phyloP scores from a whole-genome alignment of 1,284 basidiomycete genomes.

The Ustilago lituana region DNA sequence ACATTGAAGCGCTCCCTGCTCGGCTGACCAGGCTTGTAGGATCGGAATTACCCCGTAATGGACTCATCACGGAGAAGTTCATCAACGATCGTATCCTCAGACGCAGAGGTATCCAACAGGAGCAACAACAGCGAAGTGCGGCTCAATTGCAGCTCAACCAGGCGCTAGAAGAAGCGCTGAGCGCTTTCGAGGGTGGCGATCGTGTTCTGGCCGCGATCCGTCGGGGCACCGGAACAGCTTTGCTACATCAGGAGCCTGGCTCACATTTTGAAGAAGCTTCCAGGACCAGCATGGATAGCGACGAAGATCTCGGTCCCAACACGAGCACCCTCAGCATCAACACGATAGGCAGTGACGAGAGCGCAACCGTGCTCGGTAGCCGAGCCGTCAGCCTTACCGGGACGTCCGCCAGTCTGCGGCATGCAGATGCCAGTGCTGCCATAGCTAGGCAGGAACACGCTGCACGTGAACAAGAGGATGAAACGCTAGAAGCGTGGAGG shows the following conservation, averaged over 20 bases:
- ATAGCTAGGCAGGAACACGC: not conserved
- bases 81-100: conserved; percentile 17
- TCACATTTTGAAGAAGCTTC: conserved; percentile 4
- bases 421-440: conserved; percentile 1
- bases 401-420: conserved; percentile 23
- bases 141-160: conserved; percentile 45
- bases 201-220: conserved; percentile 35
- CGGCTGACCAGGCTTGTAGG: conserved; percentile 15
- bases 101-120: conserved; percentile 10
- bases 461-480: conserved; percentile 34
- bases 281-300: conserved; percentile 30
- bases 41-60: conserved; percentile 21
- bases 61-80: conserved; percentile 18
- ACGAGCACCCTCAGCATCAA: conserved; percentile 48
- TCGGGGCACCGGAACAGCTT: conserved; percentile 1
- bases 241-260: not conserved
- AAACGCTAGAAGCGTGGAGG: conserved; percentile 31
- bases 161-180: conserved; percentile 45
- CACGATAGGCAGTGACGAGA: conserved; percentile 47
- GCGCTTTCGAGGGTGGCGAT: conserved; percentile 28
- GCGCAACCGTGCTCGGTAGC: conserved; percentile 43
- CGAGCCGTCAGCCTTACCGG: conserved; percentile 31
- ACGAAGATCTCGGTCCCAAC: conserved; percentile 39
- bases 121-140: conserved; percentile 17
- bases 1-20: conserved; percentile 6